Percentiles rank a stretch among this genome's conserved stretches.
phyloP scores from a whole-genome alignment of 805 yeast species.

The Tetrapisispora taiwanensis region DNA sequence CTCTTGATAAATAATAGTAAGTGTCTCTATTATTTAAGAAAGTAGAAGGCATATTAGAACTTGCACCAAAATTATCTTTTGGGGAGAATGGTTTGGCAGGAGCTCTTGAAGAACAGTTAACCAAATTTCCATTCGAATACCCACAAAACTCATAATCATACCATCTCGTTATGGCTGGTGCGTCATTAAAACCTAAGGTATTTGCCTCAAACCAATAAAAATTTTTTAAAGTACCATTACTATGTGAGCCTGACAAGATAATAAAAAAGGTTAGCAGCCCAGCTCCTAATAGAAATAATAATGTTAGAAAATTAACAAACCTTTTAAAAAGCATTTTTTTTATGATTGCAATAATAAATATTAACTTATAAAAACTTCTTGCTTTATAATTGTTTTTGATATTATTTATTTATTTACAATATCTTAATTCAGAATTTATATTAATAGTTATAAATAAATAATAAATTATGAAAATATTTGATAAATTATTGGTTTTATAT shows the following conservation, averaged over 20 bases:
- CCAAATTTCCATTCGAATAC: slow-evolving; percentile 34
- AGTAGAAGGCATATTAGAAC: slow-evolving; percentile 41
- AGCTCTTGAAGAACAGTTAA: slow-evolving; percentile 40
- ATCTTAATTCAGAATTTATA: no score
- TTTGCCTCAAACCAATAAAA: slow-evolving; percentile 78
- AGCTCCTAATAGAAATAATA: slow-evolving; percentile 36
- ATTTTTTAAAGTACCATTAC: slow-evolving; percentile 43
- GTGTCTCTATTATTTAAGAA: slow-evolving; percentile 41
- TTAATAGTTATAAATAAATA: no score
- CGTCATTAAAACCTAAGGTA: slow-evolving; percentile 42
- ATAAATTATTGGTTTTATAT: no score
- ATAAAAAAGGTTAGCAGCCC: slow-evolving; percentile 49
- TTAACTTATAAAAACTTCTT: no score
- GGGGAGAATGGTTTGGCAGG: slow-evolving; percentile 90
- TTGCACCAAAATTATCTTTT: slow-evolving; percentile 53
- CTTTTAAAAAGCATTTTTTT: slow-evolving; percentile 19
- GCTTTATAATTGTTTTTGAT: no score
- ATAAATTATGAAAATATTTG: no score
- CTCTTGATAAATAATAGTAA: slow-evolving; percentile 58
- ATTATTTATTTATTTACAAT: no score
- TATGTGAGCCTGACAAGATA: slow-evolving; percentile 54
- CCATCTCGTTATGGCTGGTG: slow-evolving; percentile 55
- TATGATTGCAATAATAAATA: no score
- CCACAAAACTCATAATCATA: slow-evolving; percentile 62
- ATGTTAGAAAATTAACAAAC: slow-evolving; percentile 24